Percentiles rank a stretch among this genome's conserved stretches.
These are phyloP conservation scores for Phycomyces blakesleeanus DNA, from an alignment of 192 early-diverging fungal genomes.

Conservation along the genomic window DNA sequence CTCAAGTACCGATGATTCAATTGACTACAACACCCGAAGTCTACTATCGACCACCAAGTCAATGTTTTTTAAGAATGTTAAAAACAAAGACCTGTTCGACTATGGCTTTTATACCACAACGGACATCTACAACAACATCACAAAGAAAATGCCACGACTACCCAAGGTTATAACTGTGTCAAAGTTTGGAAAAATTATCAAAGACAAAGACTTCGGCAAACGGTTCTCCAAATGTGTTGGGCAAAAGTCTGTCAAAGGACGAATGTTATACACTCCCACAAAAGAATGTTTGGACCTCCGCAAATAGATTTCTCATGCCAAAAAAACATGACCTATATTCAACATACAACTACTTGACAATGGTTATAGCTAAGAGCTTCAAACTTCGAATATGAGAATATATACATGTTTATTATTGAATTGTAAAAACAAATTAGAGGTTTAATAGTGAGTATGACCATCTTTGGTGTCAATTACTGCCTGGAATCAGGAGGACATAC, in stretches of 20 bases:
- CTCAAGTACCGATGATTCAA: neutral
- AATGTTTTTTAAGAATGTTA: neutral
- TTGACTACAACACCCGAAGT: neutral
- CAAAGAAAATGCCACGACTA: conserved; percentile 1
- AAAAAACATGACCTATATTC: too few species aligned
- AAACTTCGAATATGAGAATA: too few species aligned
- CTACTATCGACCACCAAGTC: neutral
- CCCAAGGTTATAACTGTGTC: neutral
- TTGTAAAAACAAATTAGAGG: too few species aligned
- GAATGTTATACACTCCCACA: conserved; percentile 17
- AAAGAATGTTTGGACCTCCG: too few species aligned
- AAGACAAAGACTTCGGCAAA: conserved; percentile 13
- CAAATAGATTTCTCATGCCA: too few species aligned
- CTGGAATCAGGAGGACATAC: too few species aligned
- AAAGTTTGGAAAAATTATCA: conserved; percentile 5
- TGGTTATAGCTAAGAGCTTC: too few species aligned
- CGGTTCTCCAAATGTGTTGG: conserved; percentile 10
- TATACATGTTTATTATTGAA: too few species aligned
- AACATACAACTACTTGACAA: too few species aligned
- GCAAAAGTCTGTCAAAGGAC: conserved; percentile 3
- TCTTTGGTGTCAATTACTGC: too few species aligned
- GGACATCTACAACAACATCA: conserved; percentile 1
- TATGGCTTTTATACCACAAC: neutral
- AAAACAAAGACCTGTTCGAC: conserved; percentile 1
- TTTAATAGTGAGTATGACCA: too few species aligned